A percentile compares a stretch with the other conserved stretches of the same genome.
Conservation (phyloP, 495 filamentous ascomycete genomes). For the Podospora anserina region DNA sequence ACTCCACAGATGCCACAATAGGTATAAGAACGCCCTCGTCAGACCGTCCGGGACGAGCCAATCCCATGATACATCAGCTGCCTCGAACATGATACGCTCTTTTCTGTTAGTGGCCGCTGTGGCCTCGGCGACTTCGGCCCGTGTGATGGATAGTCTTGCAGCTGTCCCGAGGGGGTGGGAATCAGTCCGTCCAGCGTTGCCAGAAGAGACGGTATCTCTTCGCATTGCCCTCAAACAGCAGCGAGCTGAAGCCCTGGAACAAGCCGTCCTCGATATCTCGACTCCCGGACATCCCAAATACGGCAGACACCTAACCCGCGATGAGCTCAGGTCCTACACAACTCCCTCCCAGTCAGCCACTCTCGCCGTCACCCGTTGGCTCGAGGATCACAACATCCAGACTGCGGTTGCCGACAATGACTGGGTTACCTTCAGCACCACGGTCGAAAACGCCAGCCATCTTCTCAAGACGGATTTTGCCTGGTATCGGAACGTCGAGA, state of each 20-base stretch:
- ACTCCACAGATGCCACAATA: background rate
- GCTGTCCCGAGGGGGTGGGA: constrained; percentile 49
- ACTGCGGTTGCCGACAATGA: constrained; percentile 42
- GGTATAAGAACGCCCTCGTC: background rate
- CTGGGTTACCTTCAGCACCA: constrained; percentile 49
- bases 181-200: constrained; percentile 31
- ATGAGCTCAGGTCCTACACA: constrained; percentile 52
- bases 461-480: constrained; percentile 49
- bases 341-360: constrained; percentile 46
- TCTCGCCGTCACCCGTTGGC: constrained; percentile 46
- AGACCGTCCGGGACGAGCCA: background rate
- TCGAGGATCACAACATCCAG: constrained; percentile 49
- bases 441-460: constrained; percentile 43
- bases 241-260: constrained; percentile 52
- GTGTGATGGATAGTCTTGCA: constrained; percentile 46
- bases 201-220: constrained; percentile 33
- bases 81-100: constrained; percentile 25
- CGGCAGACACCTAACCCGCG: constrained; percentile 53
- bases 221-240: constrained; percentile 37
- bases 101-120: constrained; percentile 39
- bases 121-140: constrained; percentile 35
- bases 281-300: constrained; percentile 54
- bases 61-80: background rate
- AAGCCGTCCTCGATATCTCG: constrained; percentile 52
- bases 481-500: constrained; percentile 40